A percentile compares a stretch with the other conserved stretches of the same genome.
phyloP scores from a whole-genome alignment of 345 rosid genomes.

The Acer yangbiense region DNA sequence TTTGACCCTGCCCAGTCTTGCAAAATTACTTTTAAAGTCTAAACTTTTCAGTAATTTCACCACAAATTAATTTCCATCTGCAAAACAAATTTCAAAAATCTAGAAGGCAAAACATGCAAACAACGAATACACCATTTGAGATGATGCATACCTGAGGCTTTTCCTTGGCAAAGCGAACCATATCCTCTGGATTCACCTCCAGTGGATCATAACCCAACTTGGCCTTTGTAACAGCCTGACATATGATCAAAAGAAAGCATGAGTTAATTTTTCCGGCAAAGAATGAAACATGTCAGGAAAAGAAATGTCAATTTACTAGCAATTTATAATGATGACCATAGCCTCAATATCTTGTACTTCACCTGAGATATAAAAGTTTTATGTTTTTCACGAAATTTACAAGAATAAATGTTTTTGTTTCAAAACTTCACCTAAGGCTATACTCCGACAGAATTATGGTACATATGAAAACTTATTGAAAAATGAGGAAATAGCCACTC shows the following conservation, averaged over 20 bases:
- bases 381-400: neutral
- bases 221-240: slow-evolving; percentile 93
- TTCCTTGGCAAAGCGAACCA: slow-evolving; percentile 95
- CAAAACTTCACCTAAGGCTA: neutral
- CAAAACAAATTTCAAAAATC: slow-evolving; percentile 8
- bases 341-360: neutral
- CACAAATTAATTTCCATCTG: slow-evolving; percentile 6
- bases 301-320: slow-evolving; percentile 8
- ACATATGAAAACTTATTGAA: neutral
- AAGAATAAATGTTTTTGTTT: neutral
- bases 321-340: slow-evolving; percentile 8
- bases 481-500: neutral
- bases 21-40: neutral
- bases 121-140: slow-evolving; percentile 1
- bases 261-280: neutral
- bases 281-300: neutral
- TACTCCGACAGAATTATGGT: neutral
- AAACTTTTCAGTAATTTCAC: neutral
- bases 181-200: slow-evolving; percentile 99
- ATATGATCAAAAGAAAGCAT: slow-evolving; percentile 25
- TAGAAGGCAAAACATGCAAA: slow-evolving; percentile 20
- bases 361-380: neutral
- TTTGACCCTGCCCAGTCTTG: neutral
- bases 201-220: slow-evolving; percentile 96
- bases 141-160: slow-evolving; percentile 75